A percentile compares a stretch with the other conserved stretches of the same genome.
Conservation (phyloP, 2,329 filamentous ascomycete genomes). For the Monosporascus sp. region DNA sequence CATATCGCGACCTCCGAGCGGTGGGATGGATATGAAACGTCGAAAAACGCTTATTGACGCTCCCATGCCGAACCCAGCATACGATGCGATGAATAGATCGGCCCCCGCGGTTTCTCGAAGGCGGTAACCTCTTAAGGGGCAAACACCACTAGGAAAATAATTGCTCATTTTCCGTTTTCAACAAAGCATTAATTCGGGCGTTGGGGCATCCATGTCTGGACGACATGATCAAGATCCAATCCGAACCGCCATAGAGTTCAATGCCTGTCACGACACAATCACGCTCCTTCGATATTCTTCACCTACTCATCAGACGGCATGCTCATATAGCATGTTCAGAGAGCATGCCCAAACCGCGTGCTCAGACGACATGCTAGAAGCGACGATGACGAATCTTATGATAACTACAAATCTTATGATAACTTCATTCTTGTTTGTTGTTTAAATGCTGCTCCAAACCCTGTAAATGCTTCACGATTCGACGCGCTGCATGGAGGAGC, state of each 20-base stretch:
- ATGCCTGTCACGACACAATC: slow-evolving; percentile 14
- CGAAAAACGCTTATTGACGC: slow-evolving; percentile 71
- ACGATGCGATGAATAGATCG: slow-evolving; percentile 46
- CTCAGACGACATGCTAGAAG: slow-evolving; percentile 23
- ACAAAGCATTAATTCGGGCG: slow-evolving; percentile 18
- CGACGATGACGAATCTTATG: slow-evolving; percentile 37
- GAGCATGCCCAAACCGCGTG: slow-evolving; percentile 15
- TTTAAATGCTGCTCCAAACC: slow-evolving; percentile 27
- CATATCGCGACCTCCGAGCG: slow-evolving; percentile 55
- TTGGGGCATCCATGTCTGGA: slow-evolving; percentile 15
- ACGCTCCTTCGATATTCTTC: slow-evolving; percentile 22
- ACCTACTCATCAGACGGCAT: slow-evolving; percentile 17
- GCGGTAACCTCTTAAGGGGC: slow-evolving; percentile 16
- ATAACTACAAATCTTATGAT: too few species aligned
- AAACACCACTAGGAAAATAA: slow-evolving; percentile 1
- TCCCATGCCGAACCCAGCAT: slow-evolving; percentile 44
- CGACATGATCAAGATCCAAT: slow-evolving; percentile 14
- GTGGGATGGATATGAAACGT: slow-evolving; percentile 66
- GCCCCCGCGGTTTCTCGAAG: slow-evolving; percentile 38
- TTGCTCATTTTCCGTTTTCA: slow-evolving; percentile 4
- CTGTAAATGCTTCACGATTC: slow-evolving; percentile 31
- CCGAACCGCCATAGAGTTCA: slow-evolving; percentile 12
- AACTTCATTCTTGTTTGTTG: slow-evolving; percentile 31
- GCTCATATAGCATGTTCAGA: too few species aligned
- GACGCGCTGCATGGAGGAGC: slow-evolving; percentile 28